Evolutionary conservation across 2,329 filamentous ascomycete genomes (phyloP).

Genomic region (Sporothrix schenckii): DNA sequence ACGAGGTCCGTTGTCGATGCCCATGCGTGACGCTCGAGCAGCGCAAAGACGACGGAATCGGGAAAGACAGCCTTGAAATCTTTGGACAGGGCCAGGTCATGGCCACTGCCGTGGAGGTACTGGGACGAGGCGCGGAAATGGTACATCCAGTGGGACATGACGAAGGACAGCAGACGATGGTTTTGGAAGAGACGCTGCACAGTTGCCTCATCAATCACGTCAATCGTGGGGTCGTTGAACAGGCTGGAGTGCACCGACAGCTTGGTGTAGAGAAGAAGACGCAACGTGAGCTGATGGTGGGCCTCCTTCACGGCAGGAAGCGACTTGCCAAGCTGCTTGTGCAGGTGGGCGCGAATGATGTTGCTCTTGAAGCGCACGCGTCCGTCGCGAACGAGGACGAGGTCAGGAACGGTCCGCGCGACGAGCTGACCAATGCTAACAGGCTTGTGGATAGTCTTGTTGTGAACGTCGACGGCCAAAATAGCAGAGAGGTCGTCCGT

Average conservation of each 20-base stretch:
- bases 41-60: slow-evolving; percentile 44
- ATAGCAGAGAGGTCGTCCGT: slow-evolving; percentile 44
- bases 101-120: slow-evolving; percentile 35
- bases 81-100: slow-evolving; percentile 40
- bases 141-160: slow-evolving; percentile 44
- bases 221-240: slow-evolving; percentile 41
- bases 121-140: slow-evolving; percentile 46
- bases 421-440: slow-evolving; percentile 38
- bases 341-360: slow-evolving; percentile 42
- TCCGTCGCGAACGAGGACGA: slow-evolving; percentile 44
- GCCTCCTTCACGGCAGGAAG: slow-evolving; percentile 44
- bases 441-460: slow-evolving; percentile 33
- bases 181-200: slow-evolving; percentile 39
- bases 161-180: slow-evolving; percentile 44
- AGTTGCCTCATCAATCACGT: slow-evolving; percentile 38
- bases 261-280: slow-evolving; percentile 45
- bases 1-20: slow-evolving; percentile 38
- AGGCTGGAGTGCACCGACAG: slow-evolving; percentile 38
- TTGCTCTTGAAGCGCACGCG: slow-evolving; percentile 46
- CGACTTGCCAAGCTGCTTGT: slow-evolving; percentile 43
- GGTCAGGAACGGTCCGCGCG: slow-evolving; percentile 37
- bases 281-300: slow-evolving; percentile 43
- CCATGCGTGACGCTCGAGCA: slow-evolving; percentile 45
- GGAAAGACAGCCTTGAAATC: slow-evolving; percentile 47
- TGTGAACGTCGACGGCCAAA: slow-evolving; percentile 40